A percentile compares a stretch with the other conserved stretches of the same genome.
phyloP scores from a whole-genome alignment of 257 asterid genomes.

The Penstemon eatonii region DNA sequence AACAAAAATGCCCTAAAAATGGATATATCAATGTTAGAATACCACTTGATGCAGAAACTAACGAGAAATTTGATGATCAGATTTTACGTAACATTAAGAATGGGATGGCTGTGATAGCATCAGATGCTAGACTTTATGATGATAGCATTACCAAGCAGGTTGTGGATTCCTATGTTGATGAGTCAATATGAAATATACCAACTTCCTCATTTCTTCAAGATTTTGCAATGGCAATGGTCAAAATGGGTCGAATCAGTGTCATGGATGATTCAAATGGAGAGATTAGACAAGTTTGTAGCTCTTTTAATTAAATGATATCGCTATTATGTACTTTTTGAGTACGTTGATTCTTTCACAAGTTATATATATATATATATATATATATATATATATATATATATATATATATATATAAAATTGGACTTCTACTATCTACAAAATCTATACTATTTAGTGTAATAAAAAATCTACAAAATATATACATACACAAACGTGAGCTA shows the following conservation, averaged over 20 bases:
- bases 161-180: slow-evolving; percentile 31
- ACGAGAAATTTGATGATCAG: slow-evolving; percentile 30
- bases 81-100: slow-evolving; percentile 32
- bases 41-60: slow-evolving; percentile 27
- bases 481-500: no score
- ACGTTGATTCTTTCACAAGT: no score
- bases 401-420: no score
- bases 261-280: slow-evolving; percentile 37
- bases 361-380: no score
- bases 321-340: no score
- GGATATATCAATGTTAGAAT: slow-evolving; percentile 32
- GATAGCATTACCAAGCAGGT: slow-evolving; percentile 17
- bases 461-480: no score
- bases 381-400: no score
- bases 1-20: slow-evolving; percentile 28
- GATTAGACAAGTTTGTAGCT: slow-evolving; percentile 32
- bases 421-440: no score
- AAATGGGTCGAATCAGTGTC: slow-evolving; percentile 42
- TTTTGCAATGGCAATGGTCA: slow-evolving; percentile 38
- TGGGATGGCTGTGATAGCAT: slow-evolving; percentile 37
- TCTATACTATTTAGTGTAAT: no score
- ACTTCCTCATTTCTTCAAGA: slow-evolving; percentile 21
- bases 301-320: slow-evolving; percentile 28
- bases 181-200: background rate
- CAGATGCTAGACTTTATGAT: slow-evolving; percentile 40